Conservation (phyloP, 2,329 filamentous ascomycete genomes). For the Shiraia bambusicola region DNA sequence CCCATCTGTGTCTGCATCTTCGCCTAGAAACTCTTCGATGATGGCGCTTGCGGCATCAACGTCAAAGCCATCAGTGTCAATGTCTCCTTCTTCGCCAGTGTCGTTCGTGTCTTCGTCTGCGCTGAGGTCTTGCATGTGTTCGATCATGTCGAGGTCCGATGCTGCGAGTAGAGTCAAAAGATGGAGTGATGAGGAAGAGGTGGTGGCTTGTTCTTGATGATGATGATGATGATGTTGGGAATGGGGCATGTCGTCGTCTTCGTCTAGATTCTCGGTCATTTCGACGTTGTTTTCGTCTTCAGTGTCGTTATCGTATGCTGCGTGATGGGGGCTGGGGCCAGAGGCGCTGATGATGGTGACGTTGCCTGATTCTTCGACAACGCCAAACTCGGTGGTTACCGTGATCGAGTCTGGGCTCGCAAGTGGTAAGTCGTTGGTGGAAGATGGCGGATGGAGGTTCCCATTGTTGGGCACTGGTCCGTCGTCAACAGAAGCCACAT, state of each 20-base stretch:
- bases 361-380: constrained; percentile 34
- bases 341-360: constrained; percentile 32
- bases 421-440: constrained; percentile 14
- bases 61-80: constrained; percentile 31
- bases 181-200: constrained; percentile 1
- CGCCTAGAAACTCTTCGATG: constrained; percentile 29
- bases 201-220: too few species aligned
- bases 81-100: constrained; percentile 28
- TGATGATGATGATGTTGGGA: constrained; percentile 8
- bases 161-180: too few species aligned
- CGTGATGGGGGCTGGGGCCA: constrained; percentile 17
- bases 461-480: not conserved
- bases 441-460: constrained; percentile 1
- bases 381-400: constrained; percentile 39
- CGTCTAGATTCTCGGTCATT: constrained; percentile 19
- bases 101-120: constrained; percentile 14
- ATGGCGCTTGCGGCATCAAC: constrained; percentile 25
- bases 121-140: constrained; percentile 9
- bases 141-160: too few species aligned
- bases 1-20: constrained; percentile 5
- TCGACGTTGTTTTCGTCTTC: constrained; percentile 19
- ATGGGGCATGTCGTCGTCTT: constrained; percentile 8
- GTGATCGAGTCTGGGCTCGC: constrained; percentile 39
- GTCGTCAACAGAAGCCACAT: constrained; percentile 7
- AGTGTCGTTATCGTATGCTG: constrained; percentile 13